These are phyloP conservation scores for Naganishia antarctica DNA, from an alignment of 768 basidiomycete species.

Conservation along the genomic window DNA sequence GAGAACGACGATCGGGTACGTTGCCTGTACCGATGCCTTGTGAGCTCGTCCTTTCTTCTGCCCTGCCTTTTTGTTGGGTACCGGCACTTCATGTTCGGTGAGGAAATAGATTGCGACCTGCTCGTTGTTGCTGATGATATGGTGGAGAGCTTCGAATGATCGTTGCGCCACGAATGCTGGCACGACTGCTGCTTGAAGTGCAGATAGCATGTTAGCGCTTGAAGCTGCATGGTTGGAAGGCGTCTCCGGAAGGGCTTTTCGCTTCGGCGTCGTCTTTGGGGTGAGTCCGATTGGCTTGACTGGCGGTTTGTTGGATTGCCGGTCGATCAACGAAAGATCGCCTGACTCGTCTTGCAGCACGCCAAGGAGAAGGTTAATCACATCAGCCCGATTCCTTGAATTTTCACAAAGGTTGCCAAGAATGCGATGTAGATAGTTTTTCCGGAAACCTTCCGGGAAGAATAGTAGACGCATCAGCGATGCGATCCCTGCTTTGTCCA, in stretches of 20 bases:
- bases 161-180: conserved; percentile 92
- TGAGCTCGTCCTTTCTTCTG: conserved; percentile 89
- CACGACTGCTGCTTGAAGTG: conserved; percentile 63
- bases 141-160: conserved; percentile 82
- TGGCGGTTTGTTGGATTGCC: conserved; percentile 65
- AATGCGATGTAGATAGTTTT: conserved; percentile 77
- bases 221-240: conserved; percentile 27
- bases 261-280: conserved; percentile 66
- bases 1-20: conserved; percentile 85
- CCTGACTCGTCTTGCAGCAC: conserved; percentile 93
- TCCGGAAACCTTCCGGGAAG: conserved; percentile 87
- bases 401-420: conserved; percentile 96
- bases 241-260: conserved; percentile 41
- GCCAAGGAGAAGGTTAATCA: conserved; percentile 88
- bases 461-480: conserved; percentile 87
- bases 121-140: conserved; percentile 80
- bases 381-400: conserved; percentile 76
- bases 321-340: conserved; percentile 81
- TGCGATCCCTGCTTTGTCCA: conserved; percentile 84
- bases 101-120: conserved; percentile 86
- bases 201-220: conserved; percentile 53
- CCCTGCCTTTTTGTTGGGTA: conserved; percentile 51
- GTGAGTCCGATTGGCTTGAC: conserved; percentile 70
- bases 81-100: conserved; percentile 82
- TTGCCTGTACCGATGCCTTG: conserved; percentile 71